These are phyloP conservation scores for Xylariaceae sp. DNA, from an alignment of 2,329 filamentous ascomycete genomes.

Conservation along the genomic window DNA sequence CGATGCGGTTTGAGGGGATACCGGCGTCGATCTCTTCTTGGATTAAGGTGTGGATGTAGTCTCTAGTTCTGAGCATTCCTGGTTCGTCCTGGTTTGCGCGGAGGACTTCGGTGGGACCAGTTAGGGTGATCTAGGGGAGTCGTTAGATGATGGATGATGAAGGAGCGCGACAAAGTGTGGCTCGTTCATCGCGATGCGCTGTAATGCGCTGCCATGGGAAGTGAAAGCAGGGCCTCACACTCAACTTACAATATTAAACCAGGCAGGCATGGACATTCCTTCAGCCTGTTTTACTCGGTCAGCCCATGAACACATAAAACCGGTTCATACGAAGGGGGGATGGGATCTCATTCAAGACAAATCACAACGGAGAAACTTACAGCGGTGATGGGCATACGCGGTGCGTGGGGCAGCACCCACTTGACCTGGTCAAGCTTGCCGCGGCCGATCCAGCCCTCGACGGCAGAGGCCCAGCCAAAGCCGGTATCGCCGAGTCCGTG, in stretches of 20 bases:
- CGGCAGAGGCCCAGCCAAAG: conserved; percentile 71
- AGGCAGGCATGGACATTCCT: conserved; percentile 77
- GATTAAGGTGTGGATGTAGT: conserved; percentile 74
- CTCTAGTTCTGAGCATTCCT: conserved; percentile 67
- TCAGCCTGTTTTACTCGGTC: conserved; percentile 49
- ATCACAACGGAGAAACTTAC: conserved; percentile 40
- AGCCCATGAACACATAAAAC: neutral
- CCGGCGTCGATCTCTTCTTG: conserved; percentile 73
- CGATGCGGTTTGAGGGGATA: conserved; percentile 75
- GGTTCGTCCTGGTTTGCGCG: conserved; percentile 49
- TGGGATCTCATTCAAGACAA: neutral
- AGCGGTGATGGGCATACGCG: conserved; percentile 76
- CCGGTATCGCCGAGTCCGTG: conserved; percentile 88
- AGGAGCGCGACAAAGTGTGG: neutral
- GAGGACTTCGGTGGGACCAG: conserved; percentile 28
- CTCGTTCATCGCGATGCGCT: neutral
- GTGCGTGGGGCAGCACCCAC: conserved; percentile 91
- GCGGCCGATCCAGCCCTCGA: conserved; percentile 79
- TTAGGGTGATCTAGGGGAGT: conserved; percentile 23
- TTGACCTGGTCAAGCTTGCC: conserved; percentile 82
- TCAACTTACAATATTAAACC: conserved; percentile 69
- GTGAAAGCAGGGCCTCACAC: neutral
- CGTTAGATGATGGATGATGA: conserved; percentile 1
- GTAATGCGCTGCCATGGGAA: neutral
- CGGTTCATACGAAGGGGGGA: neutral